Evolutionary conservation across 352 stramenopile genomes (phyloP), one percentile per base, ranked within the genome.

Genomic region (Ophiocytium majus): DNA sequence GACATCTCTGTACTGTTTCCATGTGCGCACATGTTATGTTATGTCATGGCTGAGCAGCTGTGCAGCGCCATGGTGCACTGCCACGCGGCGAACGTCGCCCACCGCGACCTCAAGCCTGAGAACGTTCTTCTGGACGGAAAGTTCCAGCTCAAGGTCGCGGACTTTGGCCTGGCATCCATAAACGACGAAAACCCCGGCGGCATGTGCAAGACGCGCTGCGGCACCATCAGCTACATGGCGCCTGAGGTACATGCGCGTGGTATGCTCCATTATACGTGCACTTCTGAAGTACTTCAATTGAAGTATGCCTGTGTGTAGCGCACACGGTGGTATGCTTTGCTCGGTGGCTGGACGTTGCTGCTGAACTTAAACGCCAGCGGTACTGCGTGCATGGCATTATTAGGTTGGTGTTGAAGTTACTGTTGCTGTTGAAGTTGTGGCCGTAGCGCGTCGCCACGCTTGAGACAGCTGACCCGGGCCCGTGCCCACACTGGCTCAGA

Each of bases 21-120:
- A 82, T n/a, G 92, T n/a, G n/a, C n/a, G n/a, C n/a, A n/a, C n/a
- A n/a, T n/a, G n/a, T n/a, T n/a, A n/a, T n/a, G n/a, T n/a, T n/a
- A n/a, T n/a, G n/a, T n/a, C n/a, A n/a, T n/a, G n/a, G n/a, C n/a
- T n/a, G n/a, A n/a, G 87, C 93, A 97, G 88, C 92, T 97, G 32
- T 89, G 95, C 35, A 79, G 87, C 10, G 94, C 93, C 0, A 89
- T 97, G 33, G 92, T 94, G 76, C 91, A 91, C 66, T 96, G 86
- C 86, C 93, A 97, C 87, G 83, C 79, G 23, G 92, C 92, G 79
- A 92, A 92, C 66, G 92, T 97, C n/a, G 95, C 94, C 88, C 93
- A 97, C 79, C 93, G 94, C 78, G 95, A 98, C 85, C 95, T 98
- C 83, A 97, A 98, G 89, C 95, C 94, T 0, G 95, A 98, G 85